Evolutionary conservation across 2,329 filamentous ascomycete species (phyloP), one percentile per base, ranked within the genome.

Genomic region (Cytospora paraplurivora): DNA sequence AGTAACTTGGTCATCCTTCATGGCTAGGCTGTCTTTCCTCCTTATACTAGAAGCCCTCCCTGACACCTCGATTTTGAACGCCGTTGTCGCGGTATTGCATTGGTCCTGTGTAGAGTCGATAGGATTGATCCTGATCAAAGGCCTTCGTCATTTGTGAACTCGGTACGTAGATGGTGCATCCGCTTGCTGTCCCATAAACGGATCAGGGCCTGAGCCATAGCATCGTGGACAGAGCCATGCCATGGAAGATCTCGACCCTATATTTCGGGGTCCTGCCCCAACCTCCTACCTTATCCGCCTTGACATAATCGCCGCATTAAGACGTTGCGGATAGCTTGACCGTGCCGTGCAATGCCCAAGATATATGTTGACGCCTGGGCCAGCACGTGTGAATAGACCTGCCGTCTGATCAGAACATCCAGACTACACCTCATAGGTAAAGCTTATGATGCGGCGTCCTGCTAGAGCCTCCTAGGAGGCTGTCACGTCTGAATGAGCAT

Each of bases 81-180:
- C 97, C 93, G 67, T 97, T 93, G 8, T 97, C 83, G 53, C 93
- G 60, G 97, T 91, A 69, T 97, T 92, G 62, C 93, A n/a, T n/a
- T n/a, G n/a, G n/a, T n/a, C n/a, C n/a, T n/a, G n/a, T n/a, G n/a
- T n/a, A n/a, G n/a, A n/a, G n/a, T n/a, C n/a, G n/a, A n/a, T n/a
- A n/a, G n/a, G n/a, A n/a, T n/a, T 21, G 4, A 47, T 19, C 8
- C 44, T 12, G 7, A 47, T 47, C 10, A 47, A 8, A 47, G 21
- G 7, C n/a, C 2, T 41, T 13, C 12, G 44, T 21, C 8, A 47
- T 47, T 47, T 27, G 4, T 27, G 27, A 27, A 3, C 27, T 6
- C 21, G 21, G 21, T 47, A 21, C 4, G 19, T 19, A 2, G 11
- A 47, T 11, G 21, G 10, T 47, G 44, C 44, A 19, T 47, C 44